These are phyloP conservation scores for Amylocarpus encephaloides DNA, from an alignment of 2,329 filamentous ascomycete species.

Conservation along the genomic window DNA sequence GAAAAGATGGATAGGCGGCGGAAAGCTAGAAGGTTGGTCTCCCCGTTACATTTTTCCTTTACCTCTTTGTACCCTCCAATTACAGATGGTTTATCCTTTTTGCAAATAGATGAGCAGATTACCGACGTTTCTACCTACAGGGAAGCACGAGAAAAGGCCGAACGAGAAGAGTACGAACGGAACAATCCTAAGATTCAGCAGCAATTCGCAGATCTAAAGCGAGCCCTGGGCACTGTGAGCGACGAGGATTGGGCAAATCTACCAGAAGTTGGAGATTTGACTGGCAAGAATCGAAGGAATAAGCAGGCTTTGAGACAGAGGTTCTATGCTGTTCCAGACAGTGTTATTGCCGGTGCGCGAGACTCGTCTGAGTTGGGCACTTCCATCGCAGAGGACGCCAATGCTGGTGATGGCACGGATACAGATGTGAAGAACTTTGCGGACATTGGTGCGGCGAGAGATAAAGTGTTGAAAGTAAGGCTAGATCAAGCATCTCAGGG, in stretches of 20 bases:
- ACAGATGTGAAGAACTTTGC: constrained; percentile 98
- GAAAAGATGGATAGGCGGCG: constrained; percentile 93
- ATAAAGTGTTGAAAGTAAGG: constrained; percentile 92
- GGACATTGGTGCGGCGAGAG: constrained; percentile 89
- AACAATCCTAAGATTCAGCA: constrained; percentile 98
- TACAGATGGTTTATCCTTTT: constrained; percentile 61
- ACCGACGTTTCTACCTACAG: constrained; percentile 68
- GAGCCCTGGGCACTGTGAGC: constrained; percentile 77
- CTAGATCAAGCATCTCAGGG: constrained; percentile 80
- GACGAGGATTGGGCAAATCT: constrained; percentile 96
- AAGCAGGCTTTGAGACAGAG: constrained; percentile 77
- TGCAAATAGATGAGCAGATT: constrained; percentile 64
- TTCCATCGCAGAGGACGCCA: constrained; percentile 77
- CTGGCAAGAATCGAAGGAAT: constrained; percentile 81
- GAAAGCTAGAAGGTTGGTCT: constrained; percentile 76
- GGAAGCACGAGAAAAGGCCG: constrained; percentile 88
- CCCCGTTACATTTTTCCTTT: constrained; percentile 21
- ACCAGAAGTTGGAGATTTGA: constrained; percentile 93
- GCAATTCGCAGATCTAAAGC: constrained; percentile 93
- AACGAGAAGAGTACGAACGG: constrained; percentile 90
- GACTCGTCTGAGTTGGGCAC: constrained; percentile 78
- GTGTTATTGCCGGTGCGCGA: constrained; percentile 80
- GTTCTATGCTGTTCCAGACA: constrained; percentile 96
- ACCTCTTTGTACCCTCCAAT: constrained; percentile 29
- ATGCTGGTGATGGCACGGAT: constrained; percentile 50